phyloP scores from a whole-genome alignment of 148 eudicot genomes.

The Silene conica region DNA sequence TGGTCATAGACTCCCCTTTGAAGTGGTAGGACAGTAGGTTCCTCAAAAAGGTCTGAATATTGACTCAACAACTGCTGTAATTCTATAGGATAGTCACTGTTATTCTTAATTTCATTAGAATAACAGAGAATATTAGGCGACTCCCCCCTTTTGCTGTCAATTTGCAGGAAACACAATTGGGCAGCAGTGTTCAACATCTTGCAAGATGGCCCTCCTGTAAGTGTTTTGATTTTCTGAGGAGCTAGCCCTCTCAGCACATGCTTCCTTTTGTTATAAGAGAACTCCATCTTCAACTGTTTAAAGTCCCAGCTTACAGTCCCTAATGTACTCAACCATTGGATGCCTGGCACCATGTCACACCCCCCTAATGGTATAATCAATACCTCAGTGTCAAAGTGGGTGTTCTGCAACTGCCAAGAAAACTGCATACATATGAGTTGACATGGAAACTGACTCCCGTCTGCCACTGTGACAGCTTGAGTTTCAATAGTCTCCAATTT shows the following conservation, averaged over 20 bases:
- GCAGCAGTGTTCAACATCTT: no score
- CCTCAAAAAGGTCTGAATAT: no score
- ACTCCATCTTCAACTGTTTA: neutral
- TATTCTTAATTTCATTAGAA: no score
- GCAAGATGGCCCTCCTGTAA: no score
- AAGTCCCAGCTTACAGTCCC: neutral
- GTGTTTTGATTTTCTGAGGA: no score
- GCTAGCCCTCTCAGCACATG: neutral
- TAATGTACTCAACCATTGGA: conserved; percentile 1
- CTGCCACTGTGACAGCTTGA: neutral
- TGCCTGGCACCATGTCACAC: neutral
- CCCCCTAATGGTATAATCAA: neutral
- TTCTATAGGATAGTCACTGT: no score
- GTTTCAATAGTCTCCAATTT: neutral
- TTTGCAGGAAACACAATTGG: no score
- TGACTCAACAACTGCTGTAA: no score
- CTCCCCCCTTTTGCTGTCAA: no score
- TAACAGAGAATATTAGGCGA: no score
- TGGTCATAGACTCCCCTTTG: no score
- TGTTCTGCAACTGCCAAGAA: neutral
- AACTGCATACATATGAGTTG: neutral
- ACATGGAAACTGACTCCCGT: neutral
- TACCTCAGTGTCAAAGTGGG: neutral
- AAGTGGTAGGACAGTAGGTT: no score
- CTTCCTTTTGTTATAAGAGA: neutral